A percentile compares a stretch with the other conserved stretches of the same genome.
These are phyloP conservation scores for Trypethelium eluteriae DNA, from an alignment of 495 filamentous ascomycete species.

Conservation along the genomic window DNA sequence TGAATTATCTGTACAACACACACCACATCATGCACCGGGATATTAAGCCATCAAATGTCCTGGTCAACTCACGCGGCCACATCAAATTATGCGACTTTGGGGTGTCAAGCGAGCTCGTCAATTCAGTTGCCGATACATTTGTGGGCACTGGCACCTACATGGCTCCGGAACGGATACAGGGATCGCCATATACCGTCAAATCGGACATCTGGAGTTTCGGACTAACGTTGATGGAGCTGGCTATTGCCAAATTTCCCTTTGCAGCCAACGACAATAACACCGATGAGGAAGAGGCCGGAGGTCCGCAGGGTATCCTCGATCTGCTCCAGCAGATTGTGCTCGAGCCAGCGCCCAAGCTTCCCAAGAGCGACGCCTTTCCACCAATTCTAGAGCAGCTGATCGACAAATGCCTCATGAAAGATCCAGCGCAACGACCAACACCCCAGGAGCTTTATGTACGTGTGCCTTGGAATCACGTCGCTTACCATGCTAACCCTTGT, in stretches of 20 bases:
- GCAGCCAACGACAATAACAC: slow-evolving; percentile 68
- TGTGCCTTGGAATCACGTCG: slow-evolving; percentile 1
- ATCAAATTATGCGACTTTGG: slow-evolving; percentile 99
- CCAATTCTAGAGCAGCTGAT: slow-evolving; percentile 92
- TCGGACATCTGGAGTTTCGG: slow-evolving; percentile 99
- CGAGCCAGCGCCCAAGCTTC: slow-evolving; percentile 84
- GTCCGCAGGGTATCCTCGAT: slow-evolving; percentile 90
- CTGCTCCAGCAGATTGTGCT: slow-evolving; percentile 95
- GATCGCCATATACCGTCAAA: slow-evolving; percentile 92
- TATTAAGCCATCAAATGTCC: slow-evolving; percentile 95
- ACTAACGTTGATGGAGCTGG: slow-evolving; percentile 90
- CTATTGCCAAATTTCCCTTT: slow-evolving; percentile 94
- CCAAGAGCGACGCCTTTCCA: slow-evolving; percentile 95
- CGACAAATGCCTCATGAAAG: slow-evolving; percentile 87
- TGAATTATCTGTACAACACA: slow-evolving; percentile 87
- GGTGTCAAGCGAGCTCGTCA: slow-evolving; percentile 90
- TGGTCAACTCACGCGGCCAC: slow-evolving; percentile 84
- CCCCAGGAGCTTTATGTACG: slow-evolving; percentile 76
- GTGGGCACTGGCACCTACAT: slow-evolving; percentile 98
- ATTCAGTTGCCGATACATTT: slow-evolving; percentile 95
- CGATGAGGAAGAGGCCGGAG: slow-evolving; percentile 57
- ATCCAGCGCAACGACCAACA: slow-evolving; percentile 76
- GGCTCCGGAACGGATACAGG: slow-evolving; percentile 96
- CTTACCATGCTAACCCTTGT: slow-evolving; percentile 1
- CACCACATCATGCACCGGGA: slow-evolving; percentile 98